These are phyloP conservation scores for barley (Hordeum vulgare) DNA, from an alignment of 176 grass and related monocot genomes.

Conservation along the genomic window MorexV3_pseudomolecules_assembly NC_058522.1:485306205-485306704, in stretches of 20 bases:
- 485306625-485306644: not conserved
- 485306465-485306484: not conserved
- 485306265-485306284: conserved; percentile 56
- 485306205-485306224: conserved; percentile 44
- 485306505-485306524: not conserved
- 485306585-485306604: not conserved
- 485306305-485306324: conserved; percentile 35
- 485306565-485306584: not conserved
- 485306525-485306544: not conserved
- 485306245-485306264: conserved; percentile 74
- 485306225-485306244: conserved; percentile 58
- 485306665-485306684: not conserved
- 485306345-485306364: conserved; percentile 53
- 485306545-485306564: not conserved
- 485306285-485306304: conserved; percentile 62
- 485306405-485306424: not conserved
- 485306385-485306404: not conserved
- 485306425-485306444: not conserved
- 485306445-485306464: not conserved
- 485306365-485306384: not conserved
- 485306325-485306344: conserved; percentile 73
- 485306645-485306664: not conserved
- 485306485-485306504: not conserved
- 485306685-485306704: not conserved
- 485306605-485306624: not conserved